Evolutionary conservation across 495 filamentous ascomycete species (phyloP), one percentile per base, ranked within the genome.

Genomic region (Thozetella sp.): DNA sequence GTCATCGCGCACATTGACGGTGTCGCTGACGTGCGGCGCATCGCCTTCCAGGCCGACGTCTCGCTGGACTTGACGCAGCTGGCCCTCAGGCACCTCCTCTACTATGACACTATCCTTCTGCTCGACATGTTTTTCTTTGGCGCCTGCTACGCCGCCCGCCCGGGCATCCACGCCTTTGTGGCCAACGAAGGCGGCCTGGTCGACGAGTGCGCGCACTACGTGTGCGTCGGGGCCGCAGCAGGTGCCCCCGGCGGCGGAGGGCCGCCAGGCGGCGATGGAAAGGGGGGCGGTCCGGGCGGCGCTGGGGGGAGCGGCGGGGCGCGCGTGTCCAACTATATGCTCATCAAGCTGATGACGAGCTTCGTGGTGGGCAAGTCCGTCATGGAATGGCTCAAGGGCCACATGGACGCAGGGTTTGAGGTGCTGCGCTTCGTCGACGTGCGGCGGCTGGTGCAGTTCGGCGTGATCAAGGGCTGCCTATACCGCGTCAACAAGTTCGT

Each of bases 401-500:
- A 95, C 74, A 80, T 80, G 57, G 82, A 84, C 24, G 67, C 69
- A 23, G 81, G 80, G 9, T 74, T 83, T 51, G 76, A 83, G 58
- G 76, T 88, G 23, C 79, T 97, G 3, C 73, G 80, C 13, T 82
- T 86, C 64, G 84, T 99, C 60, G 95, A 99, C 73, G 85, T 97
- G 50, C 83, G 95, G 1, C 86, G 96, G 25, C 89, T 99, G 58
- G 90, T 99, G 58, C 94, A 93, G 30, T 98, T 97, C 71, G 95
- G 96, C 51, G 84, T 98, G 17, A 95, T 97, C 65, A 97, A 98
- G 72, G 93, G 93, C 2, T 89, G 96, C 61, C 66, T 99, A n/a
- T 97, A 97, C 72, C 85, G 95, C 19, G 89, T 97, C 27, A 93
- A 98, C 76, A 93, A 93, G 68, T 95, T 96, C 67, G 90, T 92